Evolutionary conservation across 495 filamentous ascomycete genomes (phyloP), one percentile per base, ranked within the genome.

Genomic region (Hypoxylon rickii): DNA sequence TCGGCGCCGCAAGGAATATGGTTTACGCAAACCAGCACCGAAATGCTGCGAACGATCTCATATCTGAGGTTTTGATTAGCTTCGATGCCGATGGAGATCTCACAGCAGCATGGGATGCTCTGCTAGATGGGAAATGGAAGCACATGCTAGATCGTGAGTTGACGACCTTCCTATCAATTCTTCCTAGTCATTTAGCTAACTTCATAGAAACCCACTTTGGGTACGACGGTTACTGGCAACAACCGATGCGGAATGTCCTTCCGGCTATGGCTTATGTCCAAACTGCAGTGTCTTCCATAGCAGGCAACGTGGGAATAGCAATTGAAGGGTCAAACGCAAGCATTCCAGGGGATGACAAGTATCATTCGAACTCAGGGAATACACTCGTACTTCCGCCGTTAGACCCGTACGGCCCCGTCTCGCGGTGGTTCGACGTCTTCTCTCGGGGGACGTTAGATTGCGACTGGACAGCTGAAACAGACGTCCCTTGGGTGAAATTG

Each of bases 71-170:
- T 0, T 63, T 89, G n/a, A 67, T 74, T 22, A 64, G 72, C 1
- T 89, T 88, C 48, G 71, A 84, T 22, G 77, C 78, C n/a, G 87
- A 90, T 60, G 76, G 77, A 24, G 69, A 77, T 12, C 75, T 89
- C 5, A 88, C 84, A 3, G 69, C 76, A 40, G 69, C 76, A 44
- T 90, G 88, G 69, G 82, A 90, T 64, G 70, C 70, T 2, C 70
- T 90, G 12, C 67, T 89, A 0, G 73, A 74, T 40, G 87, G 87
- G 0, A 90, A 89, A 70, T 91, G 88, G 87, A 82, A 79, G 64
- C 82, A 86, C 66, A 85, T 91, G 68, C 82, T 89, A 69, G 84
- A 87, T 58, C 79, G 76, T 78, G 63, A 70, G 74, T 68, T 1
- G 19, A 42, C 5, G 12, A 15, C 8, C 22, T 26, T 2, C 49